Conservation (phyloP, 257 asterid species). For the Jaltomata sinuosa region DNA sequence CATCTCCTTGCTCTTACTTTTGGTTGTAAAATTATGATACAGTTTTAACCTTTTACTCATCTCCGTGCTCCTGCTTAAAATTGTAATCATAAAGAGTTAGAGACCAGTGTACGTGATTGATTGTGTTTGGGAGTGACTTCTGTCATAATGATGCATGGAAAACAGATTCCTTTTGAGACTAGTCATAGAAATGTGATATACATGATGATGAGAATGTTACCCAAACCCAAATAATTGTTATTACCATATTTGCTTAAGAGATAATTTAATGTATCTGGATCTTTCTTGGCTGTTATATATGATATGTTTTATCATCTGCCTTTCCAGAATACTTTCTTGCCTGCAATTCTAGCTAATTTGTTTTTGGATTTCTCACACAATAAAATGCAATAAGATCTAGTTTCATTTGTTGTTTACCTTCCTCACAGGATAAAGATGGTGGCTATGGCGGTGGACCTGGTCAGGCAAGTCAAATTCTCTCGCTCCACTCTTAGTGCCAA, state of each 20-base stretch:
- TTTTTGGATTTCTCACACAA: background rate
- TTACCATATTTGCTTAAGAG: background rate
- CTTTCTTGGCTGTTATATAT: background rate
- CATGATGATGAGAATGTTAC: background rate
- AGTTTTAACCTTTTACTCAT: no score
- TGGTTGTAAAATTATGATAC: no score
- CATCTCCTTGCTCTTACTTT: no score
- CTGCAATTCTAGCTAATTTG: background rate
- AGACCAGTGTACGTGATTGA: background rate
- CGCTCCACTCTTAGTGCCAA: background rate
- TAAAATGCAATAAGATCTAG: background rate
- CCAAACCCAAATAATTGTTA: background rate
- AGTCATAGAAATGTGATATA: background rate
- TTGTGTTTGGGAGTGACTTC: background rate
- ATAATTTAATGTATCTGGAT: background rate
- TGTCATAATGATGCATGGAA: background rate
- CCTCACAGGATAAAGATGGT: slow-evolving; percentile 68
- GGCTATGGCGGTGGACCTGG: slow-evolving; percentile 99
- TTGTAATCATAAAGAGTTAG: background rate
- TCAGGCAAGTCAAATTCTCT: slow-evolving; percentile 48
- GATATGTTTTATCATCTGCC: background rate
- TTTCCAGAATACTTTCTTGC: background rate
- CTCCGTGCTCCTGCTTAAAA: no score
- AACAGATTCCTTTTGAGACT: background rate
- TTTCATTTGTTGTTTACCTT: slow-evolving; percentile 7